These are phyloP conservation scores for Solanum peruvianum DNA, from an alignment of 257 asterid genomes.

Conservation along the genomic window DNA sequence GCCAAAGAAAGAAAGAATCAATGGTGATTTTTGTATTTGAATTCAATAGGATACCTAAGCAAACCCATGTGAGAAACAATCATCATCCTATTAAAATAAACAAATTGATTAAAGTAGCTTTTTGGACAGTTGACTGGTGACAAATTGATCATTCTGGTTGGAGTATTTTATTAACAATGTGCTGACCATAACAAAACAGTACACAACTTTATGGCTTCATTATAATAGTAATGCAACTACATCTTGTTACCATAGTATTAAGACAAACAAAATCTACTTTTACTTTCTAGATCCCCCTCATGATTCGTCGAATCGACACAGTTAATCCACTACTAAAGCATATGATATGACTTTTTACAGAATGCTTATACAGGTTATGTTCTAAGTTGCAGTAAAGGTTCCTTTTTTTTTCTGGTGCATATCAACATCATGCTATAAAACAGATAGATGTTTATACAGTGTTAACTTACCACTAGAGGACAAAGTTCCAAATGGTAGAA, in stretches of 20 bases:
- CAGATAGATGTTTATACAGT: background rate
- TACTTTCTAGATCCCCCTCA: background rate
- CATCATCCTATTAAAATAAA: constrained; percentile 3
- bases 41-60: background rate
- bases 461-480: background rate
- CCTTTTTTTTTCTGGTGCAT: background rate
- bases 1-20: background rate
- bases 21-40: background rate
- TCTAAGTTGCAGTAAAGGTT: background rate
- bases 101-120: constrained; percentile 19
- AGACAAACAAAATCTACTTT: constrained; percentile 1
- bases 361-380: background rate
- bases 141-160: constrained; percentile 6
- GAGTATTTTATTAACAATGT: constrained; percentile 4
- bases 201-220: background rate
- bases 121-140: constrained; percentile 21
- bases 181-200: background rate
- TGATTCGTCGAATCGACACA: background rate
- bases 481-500: background rate
- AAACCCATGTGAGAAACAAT: background rate
- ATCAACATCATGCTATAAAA: background rate
- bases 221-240: background rate
- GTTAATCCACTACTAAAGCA: background rate
- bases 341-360: background rate
- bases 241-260: background rate